Conservation (phyloP, 2,329 filamentous ascomycete genomes). For the Aureobasidium sp. region DNA sequence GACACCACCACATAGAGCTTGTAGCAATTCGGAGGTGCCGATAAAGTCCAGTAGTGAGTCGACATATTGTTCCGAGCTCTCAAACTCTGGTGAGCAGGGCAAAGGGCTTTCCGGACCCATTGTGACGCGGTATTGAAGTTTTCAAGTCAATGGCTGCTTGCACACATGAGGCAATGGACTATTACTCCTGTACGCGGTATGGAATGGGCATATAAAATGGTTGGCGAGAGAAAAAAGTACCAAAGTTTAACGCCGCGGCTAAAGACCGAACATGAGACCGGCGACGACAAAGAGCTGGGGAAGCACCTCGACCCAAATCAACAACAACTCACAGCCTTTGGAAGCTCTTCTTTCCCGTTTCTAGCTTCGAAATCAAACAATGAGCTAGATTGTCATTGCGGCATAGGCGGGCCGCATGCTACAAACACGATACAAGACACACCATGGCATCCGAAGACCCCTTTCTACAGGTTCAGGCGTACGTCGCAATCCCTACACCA, state of each 20-base stretch:
- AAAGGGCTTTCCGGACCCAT: conserved; percentile 48
- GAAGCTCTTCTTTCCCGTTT: background rate
- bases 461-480: conserved; percentile 43
- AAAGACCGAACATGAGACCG: background rate
- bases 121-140: background rate
- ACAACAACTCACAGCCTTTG: background rate
- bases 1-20: conserved; percentile 86
- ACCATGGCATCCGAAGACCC: conserved; percentile 32
- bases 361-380: background rate
- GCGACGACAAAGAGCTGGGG: background rate
- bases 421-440: background rate
- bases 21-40: conserved; percentile 65
- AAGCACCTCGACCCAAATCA: background rate
- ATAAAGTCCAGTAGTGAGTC: conserved; percentile 68
- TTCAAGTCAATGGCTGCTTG: too few species aligned
- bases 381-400: conserved; percentile 11
- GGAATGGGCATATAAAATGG: background rate
- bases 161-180: too few species aligned
- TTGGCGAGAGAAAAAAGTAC: background rate
- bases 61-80: conserved; percentile 66
- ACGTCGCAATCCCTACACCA: conserved; percentile 12
- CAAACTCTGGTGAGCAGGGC: conserved; percentile 60
- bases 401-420: conserved; percentile 9
- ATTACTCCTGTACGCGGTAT: background rate
- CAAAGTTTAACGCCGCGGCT: background rate